phyloP scores from a whole-genome alignment of 257 asterid species.

The Voacanga thouarsii region DNA sequence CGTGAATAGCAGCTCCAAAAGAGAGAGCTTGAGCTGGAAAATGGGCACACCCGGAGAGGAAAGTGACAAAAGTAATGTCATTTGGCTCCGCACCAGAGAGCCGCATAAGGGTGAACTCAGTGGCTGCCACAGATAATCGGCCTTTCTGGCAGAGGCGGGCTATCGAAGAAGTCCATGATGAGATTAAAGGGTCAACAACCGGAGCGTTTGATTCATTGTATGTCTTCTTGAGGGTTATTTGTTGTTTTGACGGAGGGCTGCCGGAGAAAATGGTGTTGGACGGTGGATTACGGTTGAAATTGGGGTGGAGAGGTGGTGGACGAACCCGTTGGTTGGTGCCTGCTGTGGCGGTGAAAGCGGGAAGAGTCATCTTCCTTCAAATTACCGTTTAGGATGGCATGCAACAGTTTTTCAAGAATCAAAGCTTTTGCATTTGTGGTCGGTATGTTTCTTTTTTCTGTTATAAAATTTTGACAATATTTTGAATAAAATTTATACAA shows the following conservation, averaged over 20 bases:
- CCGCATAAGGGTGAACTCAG: conserved; percentile 54
- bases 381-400: conserved; percentile 21
- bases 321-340: conserved; percentile 13
- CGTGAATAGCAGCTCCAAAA: conserved; percentile 53
- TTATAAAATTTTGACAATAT: too few relatives aligned
- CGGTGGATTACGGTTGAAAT: conserved; percentile 3
- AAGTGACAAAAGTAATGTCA: conserved; percentile 52
- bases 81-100: conserved; percentile 52
- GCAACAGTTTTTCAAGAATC: too few relatives aligned
- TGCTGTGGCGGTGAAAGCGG: conserved; percentile 31
- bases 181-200: conserved; percentile 39
- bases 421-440: too few relatives aligned
- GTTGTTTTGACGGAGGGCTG: conserved; percentile 14
- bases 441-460: too few relatives aligned
- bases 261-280: conserved; percentile 3
- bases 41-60: conserved; percentile 67
- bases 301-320: conserved; percentile 20
- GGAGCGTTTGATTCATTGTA: conserved; percentile 11
- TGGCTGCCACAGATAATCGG: conserved; percentile 43
- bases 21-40: conserved; percentile 38
- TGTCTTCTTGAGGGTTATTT: conserved; percentile 14
- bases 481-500: too few relatives aligned
- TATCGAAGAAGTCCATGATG: conserved; percentile 77
- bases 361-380: conserved; percentile 40
- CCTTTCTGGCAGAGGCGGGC: conserved; percentile 62